Base-by-base conservation (phyloP, 495 filamentous ascomycete genomes). In the Hypoxylon lienhwacheense region DNA sequence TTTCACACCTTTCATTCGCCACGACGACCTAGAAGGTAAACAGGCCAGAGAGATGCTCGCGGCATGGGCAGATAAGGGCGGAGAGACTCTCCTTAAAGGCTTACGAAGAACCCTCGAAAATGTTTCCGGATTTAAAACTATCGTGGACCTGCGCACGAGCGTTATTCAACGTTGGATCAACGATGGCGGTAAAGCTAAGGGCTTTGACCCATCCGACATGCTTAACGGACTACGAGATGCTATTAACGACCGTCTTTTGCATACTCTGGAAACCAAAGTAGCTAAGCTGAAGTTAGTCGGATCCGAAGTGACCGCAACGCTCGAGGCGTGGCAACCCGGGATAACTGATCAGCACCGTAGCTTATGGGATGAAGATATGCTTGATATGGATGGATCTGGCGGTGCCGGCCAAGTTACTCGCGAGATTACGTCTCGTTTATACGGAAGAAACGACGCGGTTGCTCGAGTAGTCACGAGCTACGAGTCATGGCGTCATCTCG, bases 1-100 rank as follows among this genome's bases (percentile, higher is more conserved):
- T 41, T 97, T 95, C 69, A 95, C 85, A 0, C 95, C 93, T 0
- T 96, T 90, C 74, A 87, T 96, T 37, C 84, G 90, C 22, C 81
- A 95, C 55, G 90, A 91, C 47, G 89, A 95, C 55, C 66, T 95
- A 20, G 80, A 83, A 17, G 79, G 79, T 17, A 55, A 72, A 12
- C 81, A 90, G 49, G 85, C 85, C 0, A 76, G 80, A 20, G 79
- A 84, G 39, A 78, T 82, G 41, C 79, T 93, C 15, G 80, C 78
- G 28, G 69, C 73, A 31, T 98, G 93, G 95, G 87, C 89, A 0
- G 78, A 75, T 35, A 74, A 81, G 39, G 88, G 90, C 5, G 81
- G 90, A 25, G 73, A 80, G 7, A 75, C 77, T 2, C 78, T 95
- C 29, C 70, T 87, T 4, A 55, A 75, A 10, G 81, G 82, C 11